phyloP scores from a whole-genome alignment of 768 basidiomycete species.

The Amanita thiersii region DNA sequence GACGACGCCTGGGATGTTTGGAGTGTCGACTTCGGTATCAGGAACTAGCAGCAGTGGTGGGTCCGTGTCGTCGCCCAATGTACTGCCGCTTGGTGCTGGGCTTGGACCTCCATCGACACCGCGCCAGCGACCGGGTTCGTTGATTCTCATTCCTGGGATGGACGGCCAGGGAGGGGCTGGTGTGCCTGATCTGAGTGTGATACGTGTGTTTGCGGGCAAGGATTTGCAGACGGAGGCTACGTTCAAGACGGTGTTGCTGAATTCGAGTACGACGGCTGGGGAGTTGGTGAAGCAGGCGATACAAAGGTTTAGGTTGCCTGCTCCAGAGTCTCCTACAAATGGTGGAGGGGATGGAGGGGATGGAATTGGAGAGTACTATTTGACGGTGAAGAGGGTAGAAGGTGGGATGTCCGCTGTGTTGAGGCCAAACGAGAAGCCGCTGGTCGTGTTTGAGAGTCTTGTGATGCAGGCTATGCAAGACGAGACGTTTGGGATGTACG shows the following conservation, averaged over 20 bases:
- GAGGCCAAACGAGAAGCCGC: slow-evolving; percentile 66
- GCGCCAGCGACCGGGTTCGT: slow-evolving; percentile 68
- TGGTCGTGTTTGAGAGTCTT: slow-evolving; percentile 84
- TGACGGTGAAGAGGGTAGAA: slow-evolving; percentile 91
- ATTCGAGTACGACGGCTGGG: slow-evolving; percentile 71
- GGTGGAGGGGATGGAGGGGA: slow-evolving; percentile 38
- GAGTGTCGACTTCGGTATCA: background rate
- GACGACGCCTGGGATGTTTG: background rate
- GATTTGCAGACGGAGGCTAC: slow-evolving; percentile 90
- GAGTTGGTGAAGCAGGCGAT: slow-evolving; percentile 90
- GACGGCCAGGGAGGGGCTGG: slow-evolving; percentile 49
- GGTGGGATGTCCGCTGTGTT: slow-evolving; percentile 77
- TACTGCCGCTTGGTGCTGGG: slow-evolving; percentile 21
- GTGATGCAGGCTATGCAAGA: slow-evolving; percentile 74
- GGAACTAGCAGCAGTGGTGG: too few relatives aligned
- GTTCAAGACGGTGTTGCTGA: slow-evolving; percentile 95
- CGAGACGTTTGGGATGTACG: background rate
- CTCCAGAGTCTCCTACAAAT: slow-evolving; percentile 9
- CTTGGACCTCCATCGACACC: slow-evolving; percentile 33
- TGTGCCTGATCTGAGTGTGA: slow-evolving; percentile 84
- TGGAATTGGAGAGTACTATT: slow-evolving; percentile 53
- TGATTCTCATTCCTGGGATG: slow-evolving; percentile 51
- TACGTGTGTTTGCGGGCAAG: slow-evolving; percentile 92
- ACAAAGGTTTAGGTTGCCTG: slow-evolving; percentile 83
- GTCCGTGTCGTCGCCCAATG: background rate